Conservation (phyloP, 176 grass and related monocot species). For the Avena eriantha region DNA sequence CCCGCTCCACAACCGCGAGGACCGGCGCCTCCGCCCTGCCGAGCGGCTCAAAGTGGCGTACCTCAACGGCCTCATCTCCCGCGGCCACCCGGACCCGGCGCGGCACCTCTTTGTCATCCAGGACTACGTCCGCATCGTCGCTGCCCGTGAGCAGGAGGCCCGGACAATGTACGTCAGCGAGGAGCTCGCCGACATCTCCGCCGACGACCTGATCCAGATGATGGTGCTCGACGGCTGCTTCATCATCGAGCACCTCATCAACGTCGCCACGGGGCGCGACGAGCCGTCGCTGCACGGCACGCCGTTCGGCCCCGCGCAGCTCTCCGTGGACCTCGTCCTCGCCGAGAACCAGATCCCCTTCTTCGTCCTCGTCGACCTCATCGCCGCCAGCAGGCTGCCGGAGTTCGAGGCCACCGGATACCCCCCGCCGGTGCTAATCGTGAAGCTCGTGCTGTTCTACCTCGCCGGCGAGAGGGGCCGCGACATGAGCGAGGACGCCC, state of each 20-base stretch:
- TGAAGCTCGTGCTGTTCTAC: constrained; percentile 49
- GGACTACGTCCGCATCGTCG: constrained; percentile 44
- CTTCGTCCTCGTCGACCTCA: constrained; percentile 51
- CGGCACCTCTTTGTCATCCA: constrained; percentile 38
- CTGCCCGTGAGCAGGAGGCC: constrained; percentile 40
- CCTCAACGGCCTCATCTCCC: constrained; percentile 59
- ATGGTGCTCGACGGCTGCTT: constrained; percentile 64
- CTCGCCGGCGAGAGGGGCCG: constrained; percentile 53
- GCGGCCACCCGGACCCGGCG: constrained; percentile 35
- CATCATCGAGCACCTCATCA: constrained; percentile 61
- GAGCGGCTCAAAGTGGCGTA: constrained; percentile 48
- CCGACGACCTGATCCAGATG: constrained; percentile 40
- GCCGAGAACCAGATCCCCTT: constrained; percentile 60
- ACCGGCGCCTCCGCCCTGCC: background rate
- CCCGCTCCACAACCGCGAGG: constrained; percentile 43
- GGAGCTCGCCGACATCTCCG: background rate
- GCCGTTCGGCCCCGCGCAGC: constrained; percentile 50
- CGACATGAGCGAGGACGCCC: constrained; percentile 26
- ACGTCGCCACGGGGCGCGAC: constrained; percentile 15
- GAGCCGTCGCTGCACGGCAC: constrained; percentile 47
- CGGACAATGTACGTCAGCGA: constrained; percentile 53
- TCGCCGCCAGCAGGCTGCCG: constrained; percentile 24
- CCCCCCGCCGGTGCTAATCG: background rate
- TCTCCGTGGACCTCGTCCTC: constrained; percentile 59
- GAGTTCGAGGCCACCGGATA: background rate